Base-by-base conservation (phyloP, 495 filamentous ascomycete genomes). In the Tetracladium setigerum region DNA sequence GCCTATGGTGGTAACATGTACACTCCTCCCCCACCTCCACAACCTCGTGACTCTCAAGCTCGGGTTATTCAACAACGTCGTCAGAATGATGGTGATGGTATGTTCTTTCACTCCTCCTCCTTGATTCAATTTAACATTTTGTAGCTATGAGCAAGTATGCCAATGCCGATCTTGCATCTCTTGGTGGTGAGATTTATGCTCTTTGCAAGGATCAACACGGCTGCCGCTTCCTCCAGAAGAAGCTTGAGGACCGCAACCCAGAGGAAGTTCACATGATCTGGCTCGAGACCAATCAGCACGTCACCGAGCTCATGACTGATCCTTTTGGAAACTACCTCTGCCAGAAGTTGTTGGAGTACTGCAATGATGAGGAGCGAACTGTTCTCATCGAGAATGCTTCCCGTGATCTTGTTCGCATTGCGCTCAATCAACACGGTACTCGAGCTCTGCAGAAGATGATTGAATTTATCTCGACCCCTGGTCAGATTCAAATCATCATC, bases 361-460 rank as follows among this genome's bases (percentile, higher is more conserved):
- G 89, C 59, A 89, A 81, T 51, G 85, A 96, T 61, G 87, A 95
- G 15, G 91, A 98, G 69, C 88, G 92, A 38, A 96, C 91, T 38
- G 82, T 82, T 19, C 73, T 98, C 30, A 88, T 98, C 57, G 81
- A 89, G 60, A 95, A 92, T 58, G 87, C 92, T 11, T 77, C 87
- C 9, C 74, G 80, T 9, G 78, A 89, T 41, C 82, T 98, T 64
- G 89, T 95, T 18, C 79, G 80, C 46, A 96, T 96, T 61, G 92
- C 94, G 7, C 67, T 96, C 43, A 97, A 97, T 64, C 88, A 94
- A 67, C 92, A 98, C 66, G 92, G 92, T 49, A 98, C 92, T 33
- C 79, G 92, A 27, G 92, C 92, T 54, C 67, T 98, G 47, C 92
- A 98, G 67, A 97, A 96, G 74, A 98, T 98, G 92, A 97, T 98